Conservation (phyloP, 2,329 filamentous ascomycete species). For the Nemania abortiva region DNA sequence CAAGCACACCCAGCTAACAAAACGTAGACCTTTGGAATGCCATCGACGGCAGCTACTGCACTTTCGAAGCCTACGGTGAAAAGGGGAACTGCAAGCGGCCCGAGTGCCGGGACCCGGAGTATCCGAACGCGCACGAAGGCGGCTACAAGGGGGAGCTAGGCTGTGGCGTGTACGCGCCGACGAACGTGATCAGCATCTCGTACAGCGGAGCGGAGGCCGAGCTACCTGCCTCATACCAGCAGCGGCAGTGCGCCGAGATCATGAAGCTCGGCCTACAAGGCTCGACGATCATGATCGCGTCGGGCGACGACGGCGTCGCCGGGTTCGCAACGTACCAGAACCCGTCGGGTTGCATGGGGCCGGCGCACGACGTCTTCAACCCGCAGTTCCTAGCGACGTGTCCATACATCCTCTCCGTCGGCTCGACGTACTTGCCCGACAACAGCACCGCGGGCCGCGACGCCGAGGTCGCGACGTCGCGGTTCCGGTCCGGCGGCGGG, state of each 20-base stretch:
- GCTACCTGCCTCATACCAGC: constrained; percentile 66
- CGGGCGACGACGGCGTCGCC: constrained; percentile 62
- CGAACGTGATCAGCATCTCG: constrained; percentile 62
- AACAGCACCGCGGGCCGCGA: constrained; percentile 31
- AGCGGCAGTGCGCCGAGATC: constrained; percentile 63
- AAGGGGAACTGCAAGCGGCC: constrained; percentile 58
- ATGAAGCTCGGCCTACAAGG: constrained; percentile 66
- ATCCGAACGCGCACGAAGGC: constrained; percentile 60
- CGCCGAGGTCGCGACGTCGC: constrained; percentile 28
- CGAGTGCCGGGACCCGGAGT: constrained; percentile 61
- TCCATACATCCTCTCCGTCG: constrained; percentile 64
- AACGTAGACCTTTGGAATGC: constrained; percentile 61
- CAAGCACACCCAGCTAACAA: background rate
- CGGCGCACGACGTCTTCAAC: constrained; percentile 58
- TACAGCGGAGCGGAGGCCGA: constrained; percentile 67
- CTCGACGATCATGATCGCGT: constrained; percentile 61
- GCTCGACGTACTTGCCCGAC: constrained; percentile 48
- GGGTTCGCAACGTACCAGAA: constrained; percentile 45
- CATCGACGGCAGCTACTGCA: constrained; percentile 66
- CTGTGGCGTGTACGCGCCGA: constrained; percentile 51
- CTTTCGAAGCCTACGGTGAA: constrained; percentile 62
- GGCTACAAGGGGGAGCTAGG: constrained; percentile 62
- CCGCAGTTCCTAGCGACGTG: constrained; percentile 62
- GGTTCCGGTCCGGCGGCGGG: constrained; percentile 33
- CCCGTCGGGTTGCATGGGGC: constrained; percentile 55